phyloP scores from a whole-genome alignment of 2,329 filamentous ascomycete species.

The Cephalotrichum gorgonifer region DNA sequence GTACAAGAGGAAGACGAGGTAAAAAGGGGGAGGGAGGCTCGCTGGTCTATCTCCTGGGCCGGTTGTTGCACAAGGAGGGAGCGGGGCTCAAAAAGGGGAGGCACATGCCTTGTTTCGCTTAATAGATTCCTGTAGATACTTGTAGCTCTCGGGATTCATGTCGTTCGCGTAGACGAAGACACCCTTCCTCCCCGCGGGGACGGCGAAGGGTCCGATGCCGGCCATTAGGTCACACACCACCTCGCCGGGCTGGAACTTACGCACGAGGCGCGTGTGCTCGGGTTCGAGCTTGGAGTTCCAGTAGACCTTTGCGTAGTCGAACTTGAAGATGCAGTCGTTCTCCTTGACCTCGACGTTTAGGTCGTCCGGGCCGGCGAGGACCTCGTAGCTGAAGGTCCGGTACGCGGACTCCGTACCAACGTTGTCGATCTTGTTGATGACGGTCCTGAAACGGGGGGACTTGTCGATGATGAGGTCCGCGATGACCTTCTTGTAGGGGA shows the following conservation, averaged over 20 bases:
- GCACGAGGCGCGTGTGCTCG: slow-evolving; percentile 74
- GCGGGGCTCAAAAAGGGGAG: not conserved
- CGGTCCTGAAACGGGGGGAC: slow-evolving; percentile 69
- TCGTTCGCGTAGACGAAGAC: slow-evolving; percentile 97
- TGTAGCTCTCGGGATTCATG: slow-evolving; percentile 82
- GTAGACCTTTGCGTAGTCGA: slow-evolving; percentile 95
- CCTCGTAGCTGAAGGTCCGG: slow-evolving; percentile 86
- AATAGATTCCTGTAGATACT: slow-evolving; percentile 60
- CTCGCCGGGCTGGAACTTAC: slow-evolving; percentile 70
- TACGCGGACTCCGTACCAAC: slow-evolving; percentile 80
- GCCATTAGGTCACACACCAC: slow-evolving; percentile 96
- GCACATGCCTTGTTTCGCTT: slow-evolving; percentile 63
- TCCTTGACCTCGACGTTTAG: slow-evolving; percentile 76
- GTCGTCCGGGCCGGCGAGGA: slow-evolving; percentile 72
- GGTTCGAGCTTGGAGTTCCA: slow-evolving; percentile 91
- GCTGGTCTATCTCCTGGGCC: slow-evolving; percentile 8
- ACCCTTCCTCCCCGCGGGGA: slow-evolving; percentile 79
- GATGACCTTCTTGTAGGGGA: slow-evolving; percentile 79
- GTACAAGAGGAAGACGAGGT: too few species aligned
- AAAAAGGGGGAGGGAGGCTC: too few species aligned
- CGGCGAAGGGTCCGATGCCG: slow-evolving; percentile 88
- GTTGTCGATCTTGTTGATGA: slow-evolving; percentile 91
- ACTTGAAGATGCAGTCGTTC: slow-evolving; percentile 75
- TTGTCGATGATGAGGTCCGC: slow-evolving; percentile 84
- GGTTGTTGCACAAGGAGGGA: not conserved